Evolutionary conservation across 306 rosid species (phyloP).

Genomic region (Vachellia pachyceras): DNA sequence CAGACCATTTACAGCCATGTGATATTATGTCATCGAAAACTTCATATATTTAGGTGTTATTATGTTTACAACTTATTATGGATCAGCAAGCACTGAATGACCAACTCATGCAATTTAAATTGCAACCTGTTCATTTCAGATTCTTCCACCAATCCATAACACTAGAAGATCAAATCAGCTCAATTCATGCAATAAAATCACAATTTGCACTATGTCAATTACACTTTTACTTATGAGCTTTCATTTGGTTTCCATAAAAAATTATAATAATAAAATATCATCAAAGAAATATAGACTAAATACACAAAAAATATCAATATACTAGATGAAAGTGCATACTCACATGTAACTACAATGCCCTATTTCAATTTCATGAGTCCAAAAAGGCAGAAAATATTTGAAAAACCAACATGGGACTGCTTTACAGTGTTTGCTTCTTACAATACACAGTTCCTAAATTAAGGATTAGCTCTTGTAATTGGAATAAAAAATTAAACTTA

Average conservation of each 20-base stretch:
- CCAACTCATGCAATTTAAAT: neutral
- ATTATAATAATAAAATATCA: neutral
- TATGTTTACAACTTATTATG: neutral
- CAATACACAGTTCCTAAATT: slow-evolving; percentile 23
- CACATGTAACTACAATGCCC: neutral
- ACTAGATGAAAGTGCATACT: neutral
- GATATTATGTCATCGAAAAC: neutral
- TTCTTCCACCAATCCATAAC: neutral
- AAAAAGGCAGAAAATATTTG: neutral
- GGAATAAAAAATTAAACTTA: no score
- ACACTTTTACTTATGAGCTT: neutral
- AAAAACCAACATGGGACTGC: slow-evolving; percentile 9
- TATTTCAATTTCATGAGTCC: neutral
- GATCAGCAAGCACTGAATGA: neutral
- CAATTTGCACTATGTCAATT: neutral
- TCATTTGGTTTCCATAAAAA: slow-evolving; percentile 18
- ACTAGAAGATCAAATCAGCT: neutral
- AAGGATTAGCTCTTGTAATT: slow-evolving; percentile 24
- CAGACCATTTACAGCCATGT: neutral
- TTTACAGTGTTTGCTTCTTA: slow-evolving; percentile 12
- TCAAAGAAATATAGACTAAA: slow-evolving; percentile 11
- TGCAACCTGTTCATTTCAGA: neutral
- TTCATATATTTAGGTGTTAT: neutral
- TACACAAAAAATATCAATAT: neutral
- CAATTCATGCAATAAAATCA: neutral